phyloP scores from a whole-genome alignment of 306 rosid genomes.

The Adenanthera pavonina region DNA sequence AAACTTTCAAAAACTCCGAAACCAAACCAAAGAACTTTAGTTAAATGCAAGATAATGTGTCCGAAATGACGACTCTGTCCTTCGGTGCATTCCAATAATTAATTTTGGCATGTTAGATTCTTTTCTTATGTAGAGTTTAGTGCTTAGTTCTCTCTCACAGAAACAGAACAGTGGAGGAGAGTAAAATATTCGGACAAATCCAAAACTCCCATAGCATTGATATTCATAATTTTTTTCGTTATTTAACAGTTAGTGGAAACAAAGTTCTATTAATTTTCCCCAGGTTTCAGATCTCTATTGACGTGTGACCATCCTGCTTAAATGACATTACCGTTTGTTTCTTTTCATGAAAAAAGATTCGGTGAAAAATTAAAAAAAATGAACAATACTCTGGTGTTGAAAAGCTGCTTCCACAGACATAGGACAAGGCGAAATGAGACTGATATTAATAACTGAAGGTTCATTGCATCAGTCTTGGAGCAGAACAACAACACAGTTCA shows the following conservation, averaged over 20 bases:
- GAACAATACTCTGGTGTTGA: neutral
- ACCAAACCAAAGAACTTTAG: too few species aligned
- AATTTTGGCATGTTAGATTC: too few species aligned
- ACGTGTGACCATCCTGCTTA: neutral
- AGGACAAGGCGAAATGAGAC: neutral
- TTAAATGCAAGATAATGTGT: too few species aligned
- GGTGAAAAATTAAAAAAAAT: neutral
- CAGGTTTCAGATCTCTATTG: neutral
- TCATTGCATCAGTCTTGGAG: conserved; percentile 22
- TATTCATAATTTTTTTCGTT: too few species aligned
- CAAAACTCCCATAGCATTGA: too few species aligned
- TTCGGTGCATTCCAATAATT: neutral
- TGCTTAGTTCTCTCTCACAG: neutral
- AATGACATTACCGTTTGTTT: neutral
- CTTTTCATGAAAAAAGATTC: neutral
- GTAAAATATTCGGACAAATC: neutral
- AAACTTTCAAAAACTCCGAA: too few species aligned
- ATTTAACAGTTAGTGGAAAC: neutral
- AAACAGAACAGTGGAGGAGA: neutral
- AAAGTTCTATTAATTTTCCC: neutral
- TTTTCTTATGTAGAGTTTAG: too few species aligned
- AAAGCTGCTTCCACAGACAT: neutral
- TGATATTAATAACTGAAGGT: neutral
- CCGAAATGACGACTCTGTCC: neutral
- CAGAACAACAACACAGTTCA: conserved; percentile 11